Evolutionary conservation across 208 protist species (phyloP).

Genomic region (Acanthamoeba royreba): DNA sequence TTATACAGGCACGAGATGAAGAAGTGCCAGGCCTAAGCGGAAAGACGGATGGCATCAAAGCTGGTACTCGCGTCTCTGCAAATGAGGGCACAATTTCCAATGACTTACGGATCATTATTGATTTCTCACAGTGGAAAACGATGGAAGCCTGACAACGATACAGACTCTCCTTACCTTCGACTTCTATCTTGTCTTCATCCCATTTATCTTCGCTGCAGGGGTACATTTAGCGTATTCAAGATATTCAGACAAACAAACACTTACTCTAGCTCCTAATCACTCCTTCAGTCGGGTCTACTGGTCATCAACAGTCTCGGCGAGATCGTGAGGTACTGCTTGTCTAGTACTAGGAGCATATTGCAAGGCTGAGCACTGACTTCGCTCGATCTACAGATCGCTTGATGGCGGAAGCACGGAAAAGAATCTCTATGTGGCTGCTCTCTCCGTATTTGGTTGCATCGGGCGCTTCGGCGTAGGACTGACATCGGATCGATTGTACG

Average conservation of each 20-base stretch:
- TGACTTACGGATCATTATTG: too few species aligned
- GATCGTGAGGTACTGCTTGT: background rate
- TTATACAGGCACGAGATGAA: background rate
- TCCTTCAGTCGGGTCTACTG: background rate
- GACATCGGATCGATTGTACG: background rate
- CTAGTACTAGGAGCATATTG: too few species aligned
- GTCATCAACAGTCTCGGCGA: slow-evolving; percentile 28
- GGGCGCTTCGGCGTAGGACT: background rate
- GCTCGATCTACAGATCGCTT: too few species aligned
- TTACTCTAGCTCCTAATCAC: background rate
- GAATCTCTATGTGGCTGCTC: background rate
- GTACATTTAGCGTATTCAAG: background rate
- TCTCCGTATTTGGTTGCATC: background rate
- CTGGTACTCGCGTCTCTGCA: too few species aligned
- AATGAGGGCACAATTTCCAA: too few species aligned
- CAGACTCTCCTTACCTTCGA: background rate
- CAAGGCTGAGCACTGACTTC: too few species aligned
- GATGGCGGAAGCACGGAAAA: background rate
- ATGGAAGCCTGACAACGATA: background rate
- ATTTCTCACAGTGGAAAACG: background rate
- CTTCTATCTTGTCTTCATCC: background rate
- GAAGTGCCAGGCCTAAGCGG: background rate
- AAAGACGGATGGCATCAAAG: background rate
- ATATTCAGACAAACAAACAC: too few species aligned
- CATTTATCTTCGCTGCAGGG: slow-evolving; percentile 16